Base-by-base conservation (phyloP, 73 alveolate species). In the Uronychia binucleata region DNA sequence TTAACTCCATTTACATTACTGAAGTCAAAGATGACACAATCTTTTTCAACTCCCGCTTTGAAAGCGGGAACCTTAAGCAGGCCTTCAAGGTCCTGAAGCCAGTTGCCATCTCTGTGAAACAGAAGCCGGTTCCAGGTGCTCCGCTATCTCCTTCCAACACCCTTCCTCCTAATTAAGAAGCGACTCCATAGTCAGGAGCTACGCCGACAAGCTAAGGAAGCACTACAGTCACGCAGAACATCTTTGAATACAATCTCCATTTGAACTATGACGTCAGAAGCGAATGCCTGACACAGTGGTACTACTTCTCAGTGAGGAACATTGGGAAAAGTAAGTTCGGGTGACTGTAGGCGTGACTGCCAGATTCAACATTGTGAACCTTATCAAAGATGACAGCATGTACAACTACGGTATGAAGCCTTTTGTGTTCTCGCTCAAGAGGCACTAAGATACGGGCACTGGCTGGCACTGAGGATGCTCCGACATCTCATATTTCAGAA, bases 321-420 rank as follows among this genome's bases (percentile, higher is more conserved):
- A 86, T 67, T 74, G 77, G 92, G 57, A 77, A 77, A 75, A 19
- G 31, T 13, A 46, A 46, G 19, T 77, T 31, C 26, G 28, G 0
- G 1, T 77, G 33, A 77, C 5, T 1, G 30, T n/a, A 82, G 90
- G 87, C 1, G 33, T 33, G 34, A 57, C 30, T n/a, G 77, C 75
- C 58, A 33, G 78, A 67, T 80, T 94, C 30, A 91, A 83, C 75
- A 92, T 94, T 5, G 78, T 92, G 89, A 94, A 94, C 86, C 82
- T 94, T 77, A 81, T 93, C 74, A 95, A 95, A 80, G 80, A 81
- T 67, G 96, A 95, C 86, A 87, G 96, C 29, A 78, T 95, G 59
- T 95, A 91, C 88, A 95, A 95, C 88, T 67, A 86, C 74, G 98
- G 98, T 8, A 93, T 93, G 96, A 82, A 95, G 59, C 91, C 91